Base-by-base conservation (phyloP, 2,329 filamentous ascomycete species). In the Beauveria sp. region DNA sequence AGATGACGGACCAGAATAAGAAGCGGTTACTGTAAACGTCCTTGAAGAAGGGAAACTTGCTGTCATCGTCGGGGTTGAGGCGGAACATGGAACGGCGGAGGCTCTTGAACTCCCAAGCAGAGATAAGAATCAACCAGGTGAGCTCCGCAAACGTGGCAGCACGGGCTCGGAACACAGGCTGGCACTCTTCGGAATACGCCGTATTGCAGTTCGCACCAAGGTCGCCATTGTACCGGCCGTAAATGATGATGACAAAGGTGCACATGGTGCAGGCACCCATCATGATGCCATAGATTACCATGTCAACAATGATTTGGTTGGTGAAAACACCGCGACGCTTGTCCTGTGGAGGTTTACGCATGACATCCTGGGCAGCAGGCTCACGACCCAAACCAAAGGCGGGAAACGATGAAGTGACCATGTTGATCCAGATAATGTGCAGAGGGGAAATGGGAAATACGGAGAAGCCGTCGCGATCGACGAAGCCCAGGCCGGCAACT, bases 371-470 rank as follows among this genome's bases (percentile, higher is more conserved):
- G 0, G 87, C 84, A 0, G 90, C 90, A 50, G 81, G 77, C 73
- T 96, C 91, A 67, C 91, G 88, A 22, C 91, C 91, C 1, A 96
- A 83, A 49, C 91, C 92, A 77, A 96, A 95, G 63, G 93, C 92
- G 1, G 91, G 91, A 73, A 95, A 86, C 1, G 88, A 90, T 46
- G 90, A 93, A 0, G 92, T 96, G 61, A 95, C 83, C 89, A 96
- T 93, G 74, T 96, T 96, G 73, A 96, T 91, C 91, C 91, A 96
- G 63, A 96, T 83, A 65, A 96, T 93, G 68, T 96, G 88, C 12
- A 96, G 85, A 0, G 92, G 91, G 0, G 90, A 86, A 50, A 96
- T 84, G 5, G 91, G 92, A 73, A 96, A 96, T 10, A 96, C 91
- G 0, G 91, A 95, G 64, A 90, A 82, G 9, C 84, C 82, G 10